Base-by-base conservation (phyloP, 1,284 basidiomycete genomes). In the Ganoderma boninense region DNA sequence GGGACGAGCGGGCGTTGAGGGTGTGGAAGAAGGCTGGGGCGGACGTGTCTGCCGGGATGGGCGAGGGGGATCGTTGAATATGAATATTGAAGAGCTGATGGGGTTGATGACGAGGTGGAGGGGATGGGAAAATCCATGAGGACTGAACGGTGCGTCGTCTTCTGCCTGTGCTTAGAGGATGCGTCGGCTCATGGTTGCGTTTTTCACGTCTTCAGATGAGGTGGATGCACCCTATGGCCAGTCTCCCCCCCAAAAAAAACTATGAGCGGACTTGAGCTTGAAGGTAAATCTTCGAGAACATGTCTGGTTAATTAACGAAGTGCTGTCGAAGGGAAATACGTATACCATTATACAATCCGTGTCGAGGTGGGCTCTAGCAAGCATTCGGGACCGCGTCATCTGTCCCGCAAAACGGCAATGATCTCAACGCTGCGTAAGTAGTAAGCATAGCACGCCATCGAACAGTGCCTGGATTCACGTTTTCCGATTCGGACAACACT, bases 21-120 rank as follows among this genome's bases (percentile, higher is more conserved):
- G 81, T 88, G n/a, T 93, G 92, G 92, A 73, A 74, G 20, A 85
- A 81, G 75, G 81, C 85, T 0, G 84, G 86, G 14, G 79, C 80
- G n/a, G 52, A 68, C 46, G 32, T 61, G 38, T 23, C n/a, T 13
- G n/a, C 42, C 23, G 26, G 13, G 29, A 56, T 26, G 40, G 40
- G 20, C 26, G 32, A 49, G n/a, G n/a, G 18, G 44, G 6, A 18
- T 20, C 20, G 43, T 43, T 38, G 38, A 38, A 38, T 6, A 10
- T 38, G 38, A 38, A 4, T 6, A 10, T 3, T 49, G n/a, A 23
- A n/a, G 23, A 8, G 11, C 20, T 11, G 52, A 14, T 56, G 52
- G 5, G 14, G 29, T 56, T 26, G 52, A 29, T 18, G 26, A 26
- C 16, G 26, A 14, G 26, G 7, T 14, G 52, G 29, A 29, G 52